Conservation (phyloP, 768 basidiomycete genomes). For the Tricholomella constricta region DNA sequence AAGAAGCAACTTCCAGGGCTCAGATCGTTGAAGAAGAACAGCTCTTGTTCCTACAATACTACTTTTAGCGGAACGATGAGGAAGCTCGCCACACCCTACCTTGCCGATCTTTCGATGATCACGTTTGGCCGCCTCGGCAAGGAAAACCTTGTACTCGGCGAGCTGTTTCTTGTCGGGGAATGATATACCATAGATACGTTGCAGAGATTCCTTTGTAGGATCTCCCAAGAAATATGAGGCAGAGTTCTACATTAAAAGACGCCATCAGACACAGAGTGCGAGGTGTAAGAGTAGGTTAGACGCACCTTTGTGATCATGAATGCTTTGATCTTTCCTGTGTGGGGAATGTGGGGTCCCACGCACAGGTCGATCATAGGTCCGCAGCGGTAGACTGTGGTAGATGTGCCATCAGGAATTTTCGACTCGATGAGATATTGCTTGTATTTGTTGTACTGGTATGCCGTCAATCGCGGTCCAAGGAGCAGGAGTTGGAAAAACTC, state of each 20-base stretch:
- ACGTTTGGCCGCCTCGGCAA: slow-evolving; percentile 96
- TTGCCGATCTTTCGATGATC: slow-evolving; percentile 97
- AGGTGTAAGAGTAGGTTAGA: not conserved
- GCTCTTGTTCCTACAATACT: slow-evolving; percentile 76
- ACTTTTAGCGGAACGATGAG: not conserved
- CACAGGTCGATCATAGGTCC: slow-evolving; percentile 99
- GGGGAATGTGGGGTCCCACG: slow-evolving; percentile 95
- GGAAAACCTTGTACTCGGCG: slow-evolving; percentile 91
- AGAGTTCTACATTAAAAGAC: slow-evolving; percentile 64
- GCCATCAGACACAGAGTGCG: slow-evolving; percentile 1
- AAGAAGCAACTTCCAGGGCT: slow-evolving; percentile 97
- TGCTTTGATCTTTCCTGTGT: slow-evolving; percentile 97
- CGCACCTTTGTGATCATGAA: slow-evolving; percentile 93
- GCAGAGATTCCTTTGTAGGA: slow-evolving; percentile 88
- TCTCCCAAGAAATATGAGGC: slow-evolving; percentile 98
- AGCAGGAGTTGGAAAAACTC: slow-evolving; percentile 26
- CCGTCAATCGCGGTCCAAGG: not conserved
- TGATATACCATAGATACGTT: slow-evolving; percentile 96
- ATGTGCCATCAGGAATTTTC: slow-evolving; percentile 95
- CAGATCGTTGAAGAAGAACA: slow-evolving; percentile 98
- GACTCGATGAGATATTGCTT: slow-evolving; percentile 94
- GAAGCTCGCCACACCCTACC: slow-evolving; percentile 32
- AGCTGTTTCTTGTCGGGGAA: slow-evolving; percentile 98
- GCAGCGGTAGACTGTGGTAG: slow-evolving; percentile 97
- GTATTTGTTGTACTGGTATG: slow-evolving; percentile 96